phyloP scores from a whole-genome alignment of 129 eudicot species.

The Silybum marianum region DNA sequence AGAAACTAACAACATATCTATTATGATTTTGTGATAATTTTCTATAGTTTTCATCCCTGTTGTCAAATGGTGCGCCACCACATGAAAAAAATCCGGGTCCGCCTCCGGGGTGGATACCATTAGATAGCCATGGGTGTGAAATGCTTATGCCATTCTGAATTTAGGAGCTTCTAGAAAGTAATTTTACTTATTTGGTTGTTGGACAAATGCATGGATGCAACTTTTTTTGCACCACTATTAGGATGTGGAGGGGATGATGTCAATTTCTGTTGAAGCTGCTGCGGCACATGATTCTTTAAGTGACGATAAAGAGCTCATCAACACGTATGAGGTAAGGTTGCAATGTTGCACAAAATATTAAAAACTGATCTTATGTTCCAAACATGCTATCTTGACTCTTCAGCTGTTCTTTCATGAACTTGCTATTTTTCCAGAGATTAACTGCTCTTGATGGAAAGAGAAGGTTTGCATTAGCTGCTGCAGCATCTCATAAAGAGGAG shows the following conservation, averaged over 20 bases:
- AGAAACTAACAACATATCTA: background rate
- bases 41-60: background rate
- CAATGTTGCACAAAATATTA: constrained; percentile 2
- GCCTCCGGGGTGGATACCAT: background rate
- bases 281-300: constrained; percentile 88
- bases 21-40: background rate
- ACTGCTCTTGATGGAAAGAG: constrained; percentile 98
- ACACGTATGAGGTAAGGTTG: constrained; percentile 81
- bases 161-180: background rate
- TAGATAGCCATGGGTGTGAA: constrained; percentile 3
- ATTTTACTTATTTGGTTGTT: background rate
- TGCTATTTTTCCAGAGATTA: constrained; percentile 57
- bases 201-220: constrained; percentile 4
- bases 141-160: background rate
- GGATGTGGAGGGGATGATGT: constrained; percentile 99
- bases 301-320: constrained; percentile 91
- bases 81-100: background rate
- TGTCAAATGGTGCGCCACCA: background rate
- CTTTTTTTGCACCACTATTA: constrained; percentile 28
- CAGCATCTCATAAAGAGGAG: constrained; percentile 96
- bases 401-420: constrained; percentile 8
- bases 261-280: constrained; percentile 94
- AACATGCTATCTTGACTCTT: constrained; percentile 14
- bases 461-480: constrained; percentile 96
- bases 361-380: background rate